Conservation (phyloP, 331 rosid species). For the Pyracantha coccinea region DNA sequence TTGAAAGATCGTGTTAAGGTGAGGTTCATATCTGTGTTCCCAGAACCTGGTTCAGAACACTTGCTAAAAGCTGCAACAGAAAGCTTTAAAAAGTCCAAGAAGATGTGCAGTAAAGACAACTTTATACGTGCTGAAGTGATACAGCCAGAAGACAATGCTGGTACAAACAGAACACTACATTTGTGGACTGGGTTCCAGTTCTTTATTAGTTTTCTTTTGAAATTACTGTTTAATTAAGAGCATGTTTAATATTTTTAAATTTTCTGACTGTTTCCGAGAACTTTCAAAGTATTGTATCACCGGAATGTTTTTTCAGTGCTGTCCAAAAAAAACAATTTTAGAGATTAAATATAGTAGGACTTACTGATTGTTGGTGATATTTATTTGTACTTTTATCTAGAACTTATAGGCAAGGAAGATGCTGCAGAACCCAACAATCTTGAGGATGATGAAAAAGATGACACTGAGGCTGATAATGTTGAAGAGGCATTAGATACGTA, state of each 20-base stretch:
- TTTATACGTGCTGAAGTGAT: slow-evolving; percentile 40
- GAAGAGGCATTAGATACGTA: slow-evolving; percentile 54
- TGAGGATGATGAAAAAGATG: slow-evolving; percentile 62
- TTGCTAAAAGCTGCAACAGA: slow-evolving; percentile 58
- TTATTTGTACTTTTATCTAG: slow-evolving; percentile 4
- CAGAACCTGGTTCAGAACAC: slow-evolving; percentile 49
- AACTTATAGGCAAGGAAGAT: slow-evolving; percentile 21
- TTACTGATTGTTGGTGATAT: not conserved
- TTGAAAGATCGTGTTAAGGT: slow-evolving; percentile 60
- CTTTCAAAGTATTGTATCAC: not conserved
- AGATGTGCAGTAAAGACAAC: slow-evolving; percentile 34
- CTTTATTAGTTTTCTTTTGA: not conserved
- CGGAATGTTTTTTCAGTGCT: not conserved
- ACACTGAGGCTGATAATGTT: slow-evolving; percentile 39
- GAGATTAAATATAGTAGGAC: not conserved
- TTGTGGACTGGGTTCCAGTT: not conserved
- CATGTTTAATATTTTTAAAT: not conserved
- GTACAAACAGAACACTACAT: slow-evolving; percentile 24
- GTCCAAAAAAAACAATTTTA: not conserved
- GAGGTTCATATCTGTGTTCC: slow-evolving; percentile 65
- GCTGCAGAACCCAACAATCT: slow-evolving; percentile 35
- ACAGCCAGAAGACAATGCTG: slow-evolving; percentile 44
- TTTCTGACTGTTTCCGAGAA: not conserved
- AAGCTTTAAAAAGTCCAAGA: slow-evolving; percentile 67
- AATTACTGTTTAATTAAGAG: not conserved